A percentile compares a stretch with the other conserved stretches of the same genome.
Conservation (phyloP, 2,329 filamentous ascomycete genomes). For the Endothia cerciana region DNA sequence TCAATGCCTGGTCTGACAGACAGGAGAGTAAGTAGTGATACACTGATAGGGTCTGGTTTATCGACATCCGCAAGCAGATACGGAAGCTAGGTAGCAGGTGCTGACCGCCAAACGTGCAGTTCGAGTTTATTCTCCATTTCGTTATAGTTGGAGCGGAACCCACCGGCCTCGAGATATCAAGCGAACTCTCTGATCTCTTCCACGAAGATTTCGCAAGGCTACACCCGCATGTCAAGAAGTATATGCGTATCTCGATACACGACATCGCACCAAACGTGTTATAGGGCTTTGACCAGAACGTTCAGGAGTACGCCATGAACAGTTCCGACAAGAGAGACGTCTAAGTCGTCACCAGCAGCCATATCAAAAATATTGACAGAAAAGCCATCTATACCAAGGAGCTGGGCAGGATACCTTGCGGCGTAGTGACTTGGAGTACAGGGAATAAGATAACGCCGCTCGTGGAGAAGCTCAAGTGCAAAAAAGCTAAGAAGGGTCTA, state of each 20-base stretch:
- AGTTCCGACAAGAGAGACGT: slow-evolving; percentile 24
- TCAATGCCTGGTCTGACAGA: slow-evolving; percentile 22
- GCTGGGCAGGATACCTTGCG: slow-evolving; percentile 17
- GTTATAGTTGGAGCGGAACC: slow-evolving; percentile 27
- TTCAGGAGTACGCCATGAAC: slow-evolving; percentile 27
- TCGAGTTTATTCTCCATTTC: slow-evolving; percentile 23
- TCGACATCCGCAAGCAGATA: neutral
- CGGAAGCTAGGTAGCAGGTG: neutral
- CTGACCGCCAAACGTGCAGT: neutral
- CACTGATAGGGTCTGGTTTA: neutral
- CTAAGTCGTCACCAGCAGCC: slow-evolving; percentile 23
- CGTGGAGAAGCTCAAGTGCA: slow-evolving; percentile 16
- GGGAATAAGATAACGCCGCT: slow-evolving; percentile 20
- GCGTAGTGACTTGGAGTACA: slow-evolving; percentile 21
- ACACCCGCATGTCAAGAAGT: slow-evolving; percentile 25
- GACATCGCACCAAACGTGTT: slow-evolving; percentile 23
- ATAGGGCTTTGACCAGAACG: slow-evolving; percentile 22
- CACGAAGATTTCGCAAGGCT: slow-evolving; percentile 21
- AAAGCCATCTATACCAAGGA: slow-evolving; percentile 22
- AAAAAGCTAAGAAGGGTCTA: slow-evolving; percentile 19
- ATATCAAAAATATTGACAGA: slow-evolving; percentile 23
- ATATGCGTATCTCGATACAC: slow-evolving; percentile 24
- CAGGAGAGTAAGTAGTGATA: slow-evolving; percentile 17
- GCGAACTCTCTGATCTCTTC: slow-evolving; percentile 25
- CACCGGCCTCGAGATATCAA: slow-evolving; percentile 25